These are phyloP conservation scores for Eutreptiella sp. DNA, from an alignment of 208 protist genomes.

Conservation along the genomic window DNA sequence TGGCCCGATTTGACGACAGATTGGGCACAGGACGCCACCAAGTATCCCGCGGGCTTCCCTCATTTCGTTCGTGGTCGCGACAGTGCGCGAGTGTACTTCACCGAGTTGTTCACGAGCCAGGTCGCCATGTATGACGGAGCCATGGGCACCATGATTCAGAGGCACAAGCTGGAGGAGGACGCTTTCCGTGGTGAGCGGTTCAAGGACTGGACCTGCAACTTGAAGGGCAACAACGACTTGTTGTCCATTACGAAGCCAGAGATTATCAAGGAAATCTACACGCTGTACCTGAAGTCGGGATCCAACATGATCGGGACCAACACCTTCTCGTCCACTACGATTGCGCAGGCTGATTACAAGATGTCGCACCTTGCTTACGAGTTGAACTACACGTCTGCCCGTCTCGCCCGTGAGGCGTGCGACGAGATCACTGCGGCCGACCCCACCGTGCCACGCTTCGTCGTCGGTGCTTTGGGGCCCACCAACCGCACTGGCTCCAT, in stretches of 20 bases:
- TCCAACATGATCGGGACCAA: conserved; percentile 93
- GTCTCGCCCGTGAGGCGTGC: conserved; percentile 55
- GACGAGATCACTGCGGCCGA: conserved; percentile 41
- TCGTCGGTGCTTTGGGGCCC: conserved; percentile 88
- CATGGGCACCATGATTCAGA: conserved; percentile 93
- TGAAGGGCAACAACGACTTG: conserved; percentile 96
- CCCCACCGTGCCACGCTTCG: conserved; percentile 61
- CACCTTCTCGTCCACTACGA: conserved; percentile 85
- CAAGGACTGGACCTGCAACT: conserved; percentile 64
- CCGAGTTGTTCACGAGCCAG: conserved; percentile 44
- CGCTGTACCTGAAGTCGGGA: conserved; percentile 81
- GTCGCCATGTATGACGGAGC: conserved; percentile 85
- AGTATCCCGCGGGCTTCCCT: too few relatives aligned
- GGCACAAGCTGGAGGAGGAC: conserved; percentile 62
- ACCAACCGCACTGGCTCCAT: conserved; percentile 89
- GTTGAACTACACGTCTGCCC: conserved; percentile 65
- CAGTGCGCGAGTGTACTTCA: too few relatives aligned
- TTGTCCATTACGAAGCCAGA: conserved; percentile 82
- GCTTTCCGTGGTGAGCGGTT: conserved; percentile 77
- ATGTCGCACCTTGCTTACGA: conserved; percentile 73
- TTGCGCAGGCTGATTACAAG: conserved; percentile 88
- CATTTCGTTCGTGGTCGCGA: too few relatives aligned
- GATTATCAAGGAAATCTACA: conserved; percentile 77
- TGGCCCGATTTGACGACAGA: too few relatives aligned
- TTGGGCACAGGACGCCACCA: too few relatives aligned